Conservation (phyloP, 495 filamentous ascomycete genomes). For the Penicillium robsamsonii region DNA sequence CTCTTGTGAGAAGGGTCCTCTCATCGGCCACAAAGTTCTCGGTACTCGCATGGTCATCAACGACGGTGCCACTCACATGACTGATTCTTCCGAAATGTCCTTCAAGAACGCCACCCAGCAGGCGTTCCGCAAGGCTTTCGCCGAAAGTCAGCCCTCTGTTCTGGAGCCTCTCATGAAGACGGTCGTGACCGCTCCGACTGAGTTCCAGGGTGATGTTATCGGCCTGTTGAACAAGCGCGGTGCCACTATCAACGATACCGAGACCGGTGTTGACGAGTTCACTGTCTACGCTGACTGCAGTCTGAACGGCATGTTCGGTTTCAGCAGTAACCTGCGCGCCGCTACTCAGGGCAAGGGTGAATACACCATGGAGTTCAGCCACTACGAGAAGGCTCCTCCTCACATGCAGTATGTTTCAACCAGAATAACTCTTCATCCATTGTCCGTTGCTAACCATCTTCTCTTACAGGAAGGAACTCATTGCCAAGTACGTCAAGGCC, state of each 20-base stretch:
- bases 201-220: constrained; percentile 97
- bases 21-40: constrained; percentile 91
- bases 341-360: constrained; percentile 98
- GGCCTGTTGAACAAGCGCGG: constrained; percentile 95
- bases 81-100: constrained; percentile 96
- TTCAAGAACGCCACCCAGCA: constrained; percentile 96
- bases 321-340: constrained; percentile 83
- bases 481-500: constrained; percentile 85
- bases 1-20: constrained; percentile 81
- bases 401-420: constrained; percentile 78
- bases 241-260: constrained; percentile 91
- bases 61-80: constrained; percentile 97
- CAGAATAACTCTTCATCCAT: not conserved
- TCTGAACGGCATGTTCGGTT: constrained; percentile 96
- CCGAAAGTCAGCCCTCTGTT: constrained; percentile 69
- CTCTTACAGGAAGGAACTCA: constrained; percentile 72
- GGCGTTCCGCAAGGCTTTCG: constrained; percentile 95
- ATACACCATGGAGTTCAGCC: constrained; percentile 98
- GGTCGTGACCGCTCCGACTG: constrained; percentile 87
- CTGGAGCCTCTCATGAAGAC: constrained; percentile 99
- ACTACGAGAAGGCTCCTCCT: constrained; percentile 82
- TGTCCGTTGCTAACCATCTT: constrained; percentile 13
- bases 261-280: constrained; percentile 93
- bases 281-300: constrained; percentile 90
- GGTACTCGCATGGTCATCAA: constrained; percentile 89